Conservation (phyloP, 805 yeast species). For the Jamesozyma lodderae region DNA sequence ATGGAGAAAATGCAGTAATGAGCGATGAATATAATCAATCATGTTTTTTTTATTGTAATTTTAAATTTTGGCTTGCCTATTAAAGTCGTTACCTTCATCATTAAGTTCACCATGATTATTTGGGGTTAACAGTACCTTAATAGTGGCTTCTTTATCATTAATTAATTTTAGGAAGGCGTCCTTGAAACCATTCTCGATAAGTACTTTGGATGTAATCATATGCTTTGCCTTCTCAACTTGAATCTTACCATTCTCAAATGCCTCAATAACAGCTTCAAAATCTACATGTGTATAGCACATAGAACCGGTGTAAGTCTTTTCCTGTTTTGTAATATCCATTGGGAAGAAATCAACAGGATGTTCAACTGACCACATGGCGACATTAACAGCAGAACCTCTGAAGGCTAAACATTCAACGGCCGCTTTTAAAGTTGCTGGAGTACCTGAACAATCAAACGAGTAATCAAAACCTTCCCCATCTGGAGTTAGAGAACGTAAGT, state of each 20-base stretch:
- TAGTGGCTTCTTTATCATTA: conserved; percentile 45
- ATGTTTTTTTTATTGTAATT: no score
- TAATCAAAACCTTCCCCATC: conserved; percentile 41
- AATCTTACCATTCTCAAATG: conserved; percentile 40
- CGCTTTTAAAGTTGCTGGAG: conserved; percentile 41
- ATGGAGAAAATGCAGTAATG: no score
- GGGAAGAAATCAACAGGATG: conserved; percentile 43
- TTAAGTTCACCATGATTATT: conserved; percentile 32
- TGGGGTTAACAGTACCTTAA: conserved; percentile 47
- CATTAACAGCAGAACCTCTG: conserved; percentile 51
- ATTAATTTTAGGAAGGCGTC: conserved; percentile 44
- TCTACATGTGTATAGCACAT: conserved; percentile 54
- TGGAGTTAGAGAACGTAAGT: conserved; percentile 35
- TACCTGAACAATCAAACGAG: conserved; percentile 47
- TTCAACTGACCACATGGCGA: conserved; percentile 53
- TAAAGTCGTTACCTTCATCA: conserved; percentile 4
- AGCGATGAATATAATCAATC: no score
- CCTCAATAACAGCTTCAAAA: conserved; percentile 48
- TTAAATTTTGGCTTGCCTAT: background rate
- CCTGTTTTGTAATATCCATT: conserved; percentile 47
- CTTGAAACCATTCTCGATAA: conserved; percentile 41
- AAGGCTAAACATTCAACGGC: conserved; percentile 43
- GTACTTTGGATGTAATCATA: conserved; percentile 47
- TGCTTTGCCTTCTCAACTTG: conserved; percentile 35
- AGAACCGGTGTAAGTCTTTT: conserved; percentile 49